phyloP scores from a whole-genome alignment of 306 rosid genomes.

The Quercus bicolor region DNA sequence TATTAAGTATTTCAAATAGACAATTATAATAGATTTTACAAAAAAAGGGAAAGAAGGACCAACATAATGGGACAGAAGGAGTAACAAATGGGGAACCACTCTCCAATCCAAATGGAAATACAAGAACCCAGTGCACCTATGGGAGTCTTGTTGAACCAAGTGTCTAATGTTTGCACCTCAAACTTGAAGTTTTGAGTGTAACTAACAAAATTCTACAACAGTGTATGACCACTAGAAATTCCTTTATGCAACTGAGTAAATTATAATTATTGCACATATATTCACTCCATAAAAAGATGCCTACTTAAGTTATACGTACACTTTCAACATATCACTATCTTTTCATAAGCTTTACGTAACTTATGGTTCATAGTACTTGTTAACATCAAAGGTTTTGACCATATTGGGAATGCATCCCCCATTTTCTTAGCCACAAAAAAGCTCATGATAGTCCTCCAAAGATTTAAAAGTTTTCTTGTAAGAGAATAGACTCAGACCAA shows the following conservation, averaged over 20 bases:
- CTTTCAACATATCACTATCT: neutral
- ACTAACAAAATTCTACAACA: neutral
- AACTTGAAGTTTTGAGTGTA: neutral
- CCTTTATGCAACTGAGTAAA: neutral
- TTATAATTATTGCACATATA: neutral
- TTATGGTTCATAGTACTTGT: neutral
- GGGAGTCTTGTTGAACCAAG: neutral
- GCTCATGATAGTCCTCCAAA: neutral
- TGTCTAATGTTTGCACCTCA: neutral
- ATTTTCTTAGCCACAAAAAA: neutral
- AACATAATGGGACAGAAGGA: neutral
- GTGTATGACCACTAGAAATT: neutral
- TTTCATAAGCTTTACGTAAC: neutral
- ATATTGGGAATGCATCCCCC: neutral
- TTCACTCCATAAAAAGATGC: neutral
- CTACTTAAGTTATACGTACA: neutral
- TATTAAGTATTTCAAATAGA: neutral
- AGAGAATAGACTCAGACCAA: no score
- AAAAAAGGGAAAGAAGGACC: neutral
- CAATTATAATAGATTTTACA: neutral
- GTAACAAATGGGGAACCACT: neutral
- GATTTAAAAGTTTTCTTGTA: neutral
- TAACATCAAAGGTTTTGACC: neutral
- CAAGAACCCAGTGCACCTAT: neutral
- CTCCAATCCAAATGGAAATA: neutral